Conservation (phyloP, 441 rosid genomes). For the Mallotus repandus region DNA sequence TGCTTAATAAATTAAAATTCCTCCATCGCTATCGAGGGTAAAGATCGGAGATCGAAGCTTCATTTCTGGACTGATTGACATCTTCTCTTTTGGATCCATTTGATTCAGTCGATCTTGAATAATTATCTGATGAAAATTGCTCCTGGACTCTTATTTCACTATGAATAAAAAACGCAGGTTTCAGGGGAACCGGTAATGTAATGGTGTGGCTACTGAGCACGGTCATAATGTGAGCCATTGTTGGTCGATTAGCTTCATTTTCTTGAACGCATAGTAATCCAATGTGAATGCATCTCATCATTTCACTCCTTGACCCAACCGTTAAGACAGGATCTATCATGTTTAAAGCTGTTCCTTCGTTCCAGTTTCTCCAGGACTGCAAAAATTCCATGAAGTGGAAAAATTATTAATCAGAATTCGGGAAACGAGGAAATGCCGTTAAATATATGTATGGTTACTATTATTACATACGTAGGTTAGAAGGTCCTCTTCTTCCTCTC, state of each 20-base stretch:
- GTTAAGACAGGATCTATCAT: conserved; percentile 26
- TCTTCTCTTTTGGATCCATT: not conserved
- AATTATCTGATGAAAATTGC: not conserved
- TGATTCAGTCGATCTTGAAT: no score
- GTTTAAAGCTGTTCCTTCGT: conserved; percentile 19
- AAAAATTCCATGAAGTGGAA: not conserved
- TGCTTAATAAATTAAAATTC: no score
- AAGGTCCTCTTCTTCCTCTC: conserved; percentile 1
- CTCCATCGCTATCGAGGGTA: not conserved
- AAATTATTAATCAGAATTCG: not conserved
- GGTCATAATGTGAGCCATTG: conserved; percentile 35
- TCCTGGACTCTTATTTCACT: no score
- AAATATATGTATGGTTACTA: not conserved
- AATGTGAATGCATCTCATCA: conserved; percentile 38
- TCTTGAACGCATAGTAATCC: conserved; percentile 46
- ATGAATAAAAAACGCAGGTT: conserved; percentile 28
- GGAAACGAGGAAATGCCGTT: not conserved
- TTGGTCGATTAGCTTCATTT: conserved; percentile 37
- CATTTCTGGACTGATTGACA: not conserved
- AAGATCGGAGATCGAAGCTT: conserved; percentile 16
- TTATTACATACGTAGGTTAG: not conserved
- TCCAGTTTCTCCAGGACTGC: conserved; percentile 41
- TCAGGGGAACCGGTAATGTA: conserved; percentile 26
- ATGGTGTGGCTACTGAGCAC: conserved; percentile 12
- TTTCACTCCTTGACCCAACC: conserved; percentile 19